These are phyloP conservation scores for Puccinellia tenuiflora DNA, from an alignment of 176 grass and related monocot genomes.

Conservation along the genomic window DNA sequence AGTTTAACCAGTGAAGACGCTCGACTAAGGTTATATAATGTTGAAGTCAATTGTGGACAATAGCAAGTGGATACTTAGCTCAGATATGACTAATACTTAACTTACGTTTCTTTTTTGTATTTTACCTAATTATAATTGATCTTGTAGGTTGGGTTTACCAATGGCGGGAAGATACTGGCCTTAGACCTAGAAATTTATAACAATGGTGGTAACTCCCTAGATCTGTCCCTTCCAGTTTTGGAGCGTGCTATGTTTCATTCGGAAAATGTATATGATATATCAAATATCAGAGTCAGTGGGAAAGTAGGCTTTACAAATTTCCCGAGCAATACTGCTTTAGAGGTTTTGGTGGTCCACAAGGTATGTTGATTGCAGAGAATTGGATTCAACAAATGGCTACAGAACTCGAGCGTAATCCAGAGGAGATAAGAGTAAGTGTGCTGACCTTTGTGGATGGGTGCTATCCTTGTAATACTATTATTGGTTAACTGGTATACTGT, in stretches of 20 bases:
- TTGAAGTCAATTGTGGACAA: background rate
- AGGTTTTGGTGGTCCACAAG: slow-evolving; percentile 96
- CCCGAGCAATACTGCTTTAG: slow-evolving; percentile 92
- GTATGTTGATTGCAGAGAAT: slow-evolving; percentile 84
- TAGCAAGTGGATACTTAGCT: background rate
- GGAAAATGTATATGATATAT: slow-evolving; percentile 90
- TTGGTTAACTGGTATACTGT: slow-evolving; percentile 14
- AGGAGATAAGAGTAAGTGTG: slow-evolving; percentile 73
- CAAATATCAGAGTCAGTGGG: slow-evolving; percentile 61
- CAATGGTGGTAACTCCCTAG: slow-evolving; percentile 78
- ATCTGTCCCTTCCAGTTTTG: slow-evolving; percentile 70
- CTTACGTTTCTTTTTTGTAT: background rate
- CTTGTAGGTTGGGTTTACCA: slow-evolving; percentile 83
- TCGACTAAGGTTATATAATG: background rate
- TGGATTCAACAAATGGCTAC: slow-evolving; percentile 86
- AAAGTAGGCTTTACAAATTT: slow-evolving; percentile 95
- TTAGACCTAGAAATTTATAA: slow-evolving; percentile 85
- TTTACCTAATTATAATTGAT: slow-evolving; percentile 4
- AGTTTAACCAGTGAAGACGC: slow-evolving; percentile 2
- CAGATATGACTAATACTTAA: background rate
- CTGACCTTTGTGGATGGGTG: slow-evolving; percentile 6
- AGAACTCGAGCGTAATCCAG: slow-evolving; percentile 66
- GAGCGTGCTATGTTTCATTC: slow-evolving; percentile 83
- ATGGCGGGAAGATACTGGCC: slow-evolving; percentile 75
- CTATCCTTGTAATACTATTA: background rate